Base-by-base conservation (phyloP, 2,329 filamentous ascomycete species). In the Chalaropsis ovoidea region DNA sequence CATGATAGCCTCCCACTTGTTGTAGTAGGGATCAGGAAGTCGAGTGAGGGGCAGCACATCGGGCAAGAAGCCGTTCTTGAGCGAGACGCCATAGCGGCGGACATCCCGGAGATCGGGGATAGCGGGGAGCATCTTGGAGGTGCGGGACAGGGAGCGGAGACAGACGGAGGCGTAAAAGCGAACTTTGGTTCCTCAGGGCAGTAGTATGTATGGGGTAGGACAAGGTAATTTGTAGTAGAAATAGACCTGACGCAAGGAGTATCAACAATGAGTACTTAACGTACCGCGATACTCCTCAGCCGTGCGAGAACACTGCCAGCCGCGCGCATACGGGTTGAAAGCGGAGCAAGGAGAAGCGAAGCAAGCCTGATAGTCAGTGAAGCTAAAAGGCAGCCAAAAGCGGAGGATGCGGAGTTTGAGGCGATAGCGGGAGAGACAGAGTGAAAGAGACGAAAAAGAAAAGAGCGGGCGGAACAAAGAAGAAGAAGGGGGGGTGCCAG, bases 11-110 rank as follows among this genome's bases (percentile, higher is more conserved):
- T 99, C 94, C 94, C 94, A 99, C 73, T 90, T 90, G 75, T 89
- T 86, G 76, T 97, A 99, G 79, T 96, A 97, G 2, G 88, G 83
- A 72, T 96, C 89, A 10, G 91, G 88, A 15, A 99, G 84, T 65
- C 84, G 79, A 68, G 89, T 86, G 69, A 97, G 80, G 52, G 94
- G 94, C 43, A 88, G 77, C 69, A 90, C 85, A 68, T 88, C 80
- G 1, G 94, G 91, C 64, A 99, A 83, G 77, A 99, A 99, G 72
- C 94, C 94, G 77, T 90, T 85, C 66, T 85, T 80, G 68, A 83
- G 78, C 70, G 88, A 89, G 75, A 91, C 84, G 76, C 88, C 89
- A 77, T 95, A 95, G 52, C 61, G 63, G 41, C 64, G 61, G 19
- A 45, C 61, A 75, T 95, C 87, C 74, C 84, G 81, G 67, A 89